A percentile compares a stretch with the other conserved stretches of the same genome.
phyloP scores from a whole-genome alignment of 208 protist genomes.

The Crithidia acanthocephali region DNA sequence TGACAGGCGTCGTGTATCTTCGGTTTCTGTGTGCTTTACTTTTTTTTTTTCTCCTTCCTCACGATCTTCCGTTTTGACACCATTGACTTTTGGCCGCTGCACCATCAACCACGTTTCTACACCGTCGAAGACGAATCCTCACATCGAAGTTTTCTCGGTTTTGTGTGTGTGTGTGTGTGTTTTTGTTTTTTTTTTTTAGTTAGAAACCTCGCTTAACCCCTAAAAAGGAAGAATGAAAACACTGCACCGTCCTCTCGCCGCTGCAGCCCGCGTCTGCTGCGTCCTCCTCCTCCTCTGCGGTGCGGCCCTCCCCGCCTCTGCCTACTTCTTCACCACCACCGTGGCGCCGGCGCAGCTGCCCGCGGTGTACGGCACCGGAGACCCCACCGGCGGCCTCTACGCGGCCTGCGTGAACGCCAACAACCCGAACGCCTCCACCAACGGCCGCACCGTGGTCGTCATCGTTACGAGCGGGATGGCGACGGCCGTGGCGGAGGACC shows the following conservation, averaged over 20 bases:
- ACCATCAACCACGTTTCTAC: no score
- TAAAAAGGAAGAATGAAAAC: background rate
- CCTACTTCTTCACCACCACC: background rate
- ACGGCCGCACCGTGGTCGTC: background rate
- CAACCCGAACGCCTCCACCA: background rate
- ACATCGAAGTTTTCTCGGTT: constrained; percentile 1
- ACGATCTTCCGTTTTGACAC: no score
- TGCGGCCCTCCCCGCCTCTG: background rate
- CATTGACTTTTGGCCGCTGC: no score
- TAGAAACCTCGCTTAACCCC: background rate
- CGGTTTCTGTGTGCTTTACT: no score
- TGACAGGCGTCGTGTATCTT: no score
- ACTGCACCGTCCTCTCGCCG: no score
- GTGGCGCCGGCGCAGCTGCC: background rate
- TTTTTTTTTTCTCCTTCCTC: no score
- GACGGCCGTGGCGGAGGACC: background rate
- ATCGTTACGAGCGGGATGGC: background rate
- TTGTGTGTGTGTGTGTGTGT: constrained; percentile 17
- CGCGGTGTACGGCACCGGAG: background rate
- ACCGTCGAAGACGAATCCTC: no score
- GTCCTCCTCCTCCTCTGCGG: background rate
- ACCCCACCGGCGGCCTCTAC: constrained; percentile 1
- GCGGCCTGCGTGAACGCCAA: constrained; percentile 2
- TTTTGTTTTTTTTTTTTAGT: constrained; percentile 23
- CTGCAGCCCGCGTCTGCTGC: no score